Evolutionary conservation across 768 basidiomycete genomes (phyloP).

Genomic region (Hygrocybe coccinea): DNA sequence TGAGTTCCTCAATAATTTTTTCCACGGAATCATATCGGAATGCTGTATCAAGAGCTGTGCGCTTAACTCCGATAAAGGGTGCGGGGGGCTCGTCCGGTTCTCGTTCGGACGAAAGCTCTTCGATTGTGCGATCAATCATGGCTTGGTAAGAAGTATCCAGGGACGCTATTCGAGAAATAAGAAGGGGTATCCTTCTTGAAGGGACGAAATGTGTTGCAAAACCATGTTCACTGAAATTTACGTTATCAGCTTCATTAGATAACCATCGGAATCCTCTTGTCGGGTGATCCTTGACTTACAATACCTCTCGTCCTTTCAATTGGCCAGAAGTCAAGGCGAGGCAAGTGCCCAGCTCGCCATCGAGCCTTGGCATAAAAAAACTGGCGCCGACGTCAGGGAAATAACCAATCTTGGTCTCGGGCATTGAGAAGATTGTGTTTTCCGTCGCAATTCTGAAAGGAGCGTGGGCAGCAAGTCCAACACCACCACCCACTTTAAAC

Average conservation of each 20-base stretch:
- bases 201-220: constrained; percentile 93
- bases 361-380: constrained; percentile 82
- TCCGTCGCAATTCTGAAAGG: constrained; percentile 92
- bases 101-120: constrained; percentile 69
- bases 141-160: constrained; percentile 42
- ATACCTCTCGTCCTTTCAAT: constrained; percentile 75
- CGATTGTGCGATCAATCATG: constrained; percentile 52
- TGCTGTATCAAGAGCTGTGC: constrained; percentile 74
- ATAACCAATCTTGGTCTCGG: constrained; percentile 90
- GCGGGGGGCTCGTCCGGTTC: constrained; percentile 50
- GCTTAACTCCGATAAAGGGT: constrained; percentile 54
- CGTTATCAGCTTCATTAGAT: constrained; percentile 7
- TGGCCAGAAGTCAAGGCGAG: constrained; percentile 77
- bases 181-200: constrained; percentile 63
- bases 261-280: neutral
- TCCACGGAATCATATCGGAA: constrained; percentile 73
- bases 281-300: constrained; percentile 49
- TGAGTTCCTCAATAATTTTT: constrained; percentile 58
- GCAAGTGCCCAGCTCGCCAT: constrained; percentile 93
- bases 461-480: constrained; percentile 79
- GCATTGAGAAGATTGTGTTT: constrained; percentile 90
- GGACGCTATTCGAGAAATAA: constrained; percentile 63
- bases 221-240: constrained; percentile 67
- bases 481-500: constrained; percentile 86
- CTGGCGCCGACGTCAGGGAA: constrained; percentile 91